A percentile compares a stretch with the other conserved stretches of the same genome.
Conservation (phyloP, 2,329 filamentous ascomycete genomes). For the Botrytis porri region DNA sequence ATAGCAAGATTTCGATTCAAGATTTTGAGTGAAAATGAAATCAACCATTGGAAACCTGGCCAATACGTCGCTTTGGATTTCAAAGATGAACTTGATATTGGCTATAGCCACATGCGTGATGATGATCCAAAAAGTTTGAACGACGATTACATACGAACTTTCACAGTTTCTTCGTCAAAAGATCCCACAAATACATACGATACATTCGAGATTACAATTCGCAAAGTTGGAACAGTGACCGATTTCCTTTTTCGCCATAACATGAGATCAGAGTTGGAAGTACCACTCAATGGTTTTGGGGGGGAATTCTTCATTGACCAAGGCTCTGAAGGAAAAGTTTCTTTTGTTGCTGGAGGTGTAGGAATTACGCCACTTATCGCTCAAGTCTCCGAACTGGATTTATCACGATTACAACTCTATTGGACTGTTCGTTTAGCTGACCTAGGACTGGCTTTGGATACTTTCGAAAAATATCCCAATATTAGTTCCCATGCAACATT, state of each 20-base stretch:
- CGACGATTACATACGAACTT: constrained; percentile 80
- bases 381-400: constrained; percentile 55
- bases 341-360: constrained; percentile 75
- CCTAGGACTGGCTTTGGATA: constrained; percentile 58
- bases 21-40: constrained; percentile 40
- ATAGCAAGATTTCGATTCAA: constrained; percentile 64
- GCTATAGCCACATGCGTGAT: constrained; percentile 81
- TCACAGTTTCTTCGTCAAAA: constrained; percentile 66
- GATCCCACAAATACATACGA: constrained; percentile 26
- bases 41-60: constrained; percentile 58
- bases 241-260: constrained; percentile 59
- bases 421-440: constrained; percentile 68
- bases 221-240: constrained; percentile 68
- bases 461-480: constrained; percentile 50
- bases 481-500: constrained; percentile 54
- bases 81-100: constrained; percentile 61
- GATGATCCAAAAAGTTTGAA: constrained; percentile 77
- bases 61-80: constrained; percentile 80
- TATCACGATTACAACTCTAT: constrained; percentile 52
- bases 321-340: constrained; percentile 34
- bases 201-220: constrained; percentile 67
- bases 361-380: constrained; percentile 81
- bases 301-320: constrained; percentile 55
- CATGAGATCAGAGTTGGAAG: constrained; percentile 52
- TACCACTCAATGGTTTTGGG: constrained; percentile 71